phyloP scores from a whole-genome alignment of 1,284 basidiomycete genomes.

The Sutorius eximius region DNA sequence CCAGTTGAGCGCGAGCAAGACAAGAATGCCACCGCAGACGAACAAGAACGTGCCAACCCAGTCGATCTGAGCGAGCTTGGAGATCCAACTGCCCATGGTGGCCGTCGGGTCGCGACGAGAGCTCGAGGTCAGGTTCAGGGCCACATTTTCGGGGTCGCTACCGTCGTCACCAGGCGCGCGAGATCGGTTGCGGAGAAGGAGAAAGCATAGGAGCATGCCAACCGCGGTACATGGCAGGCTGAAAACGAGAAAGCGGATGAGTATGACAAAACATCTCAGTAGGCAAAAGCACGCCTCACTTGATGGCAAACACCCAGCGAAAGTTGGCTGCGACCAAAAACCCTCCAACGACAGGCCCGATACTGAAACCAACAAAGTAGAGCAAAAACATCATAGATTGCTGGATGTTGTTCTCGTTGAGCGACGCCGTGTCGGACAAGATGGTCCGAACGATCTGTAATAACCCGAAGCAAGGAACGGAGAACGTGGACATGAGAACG shows the following conservation, averaged over 20 bases:
- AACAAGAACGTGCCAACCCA: slow-evolving; percentile 48
- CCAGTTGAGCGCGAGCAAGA: slow-evolving; percentile 43
- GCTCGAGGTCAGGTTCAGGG: background rate
- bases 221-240: slow-evolving; percentile 32
- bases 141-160: slow-evolving; percentile 12
- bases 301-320: slow-evolving; percentile 57
- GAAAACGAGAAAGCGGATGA: background rate
- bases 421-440: slow-evolving; percentile 44
- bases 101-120: background rate
- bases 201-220: slow-evolving; percentile 41
- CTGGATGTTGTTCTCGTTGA: slow-evolving; percentile 46
- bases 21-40: slow-evolving; percentile 36
- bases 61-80: slow-evolving; percentile 43
- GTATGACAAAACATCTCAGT: background rate
- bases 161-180: slow-evolving; percentile 25
- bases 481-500: background rate
- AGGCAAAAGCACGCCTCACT: slow-evolving; percentile 34
- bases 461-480: background rate
- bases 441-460: slow-evolving; percentile 45
- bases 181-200: slow-evolving; percentile 40
- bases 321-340: slow-evolving; percentile 41
- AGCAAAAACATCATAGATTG: slow-evolving; percentile 43
- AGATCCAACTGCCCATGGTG: slow-evolving; percentile 23
- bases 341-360: slow-evolving; percentile 51
- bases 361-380: slow-evolving; percentile 44